Conservation (phyloP, 2,329 filamentous ascomycete genomes). For the Sclerotinia subarctica region DNA sequence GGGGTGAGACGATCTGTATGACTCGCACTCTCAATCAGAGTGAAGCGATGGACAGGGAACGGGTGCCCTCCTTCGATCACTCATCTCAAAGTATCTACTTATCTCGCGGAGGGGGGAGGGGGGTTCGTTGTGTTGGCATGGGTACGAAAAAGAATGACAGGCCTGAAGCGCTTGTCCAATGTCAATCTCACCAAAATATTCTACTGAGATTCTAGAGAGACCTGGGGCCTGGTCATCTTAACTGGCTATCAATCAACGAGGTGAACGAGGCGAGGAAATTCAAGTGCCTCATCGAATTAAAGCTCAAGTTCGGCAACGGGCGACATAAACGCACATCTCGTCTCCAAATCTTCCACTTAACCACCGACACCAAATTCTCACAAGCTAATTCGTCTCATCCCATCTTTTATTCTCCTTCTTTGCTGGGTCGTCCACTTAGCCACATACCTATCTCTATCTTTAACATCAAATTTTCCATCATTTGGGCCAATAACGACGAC, state of each 20-base stretch:
- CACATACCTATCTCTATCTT: slow-evolving; percentile 13
- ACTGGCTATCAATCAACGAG: slow-evolving; percentile 15
- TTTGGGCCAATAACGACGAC: slow-evolving; percentile 2
- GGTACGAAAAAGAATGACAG: slow-evolving; percentile 10
- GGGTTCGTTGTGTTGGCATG: slow-evolving; percentile 11
- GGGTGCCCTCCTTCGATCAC: slow-evolving; percentile 7
- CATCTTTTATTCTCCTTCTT: slow-evolving; percentile 15
- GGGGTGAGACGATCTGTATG: slow-evolving; percentile 17
- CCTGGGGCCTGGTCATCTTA: slow-evolving; percentile 19
- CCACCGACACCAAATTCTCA: slow-evolving; percentile 14
- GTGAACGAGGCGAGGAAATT: slow-evolving; percentile 20
- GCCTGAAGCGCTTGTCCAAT: slow-evolving; percentile 14
- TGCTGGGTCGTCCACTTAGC: slow-evolving; percentile 13
- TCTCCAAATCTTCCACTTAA: slow-evolving; percentile 17
- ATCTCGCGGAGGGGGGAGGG: not conserved
- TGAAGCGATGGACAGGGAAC: slow-evolving; percentile 2
- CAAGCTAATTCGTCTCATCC: slow-evolving; percentile 18
- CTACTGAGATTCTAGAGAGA: slow-evolving; percentile 11
- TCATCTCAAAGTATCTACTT: slow-evolving; percentile 15
- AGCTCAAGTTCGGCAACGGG: slow-evolving; percentile 19
- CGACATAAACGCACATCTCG: slow-evolving; percentile 21
- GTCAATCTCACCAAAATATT: slow-evolving; percentile 7
- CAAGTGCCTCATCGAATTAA: slow-evolving; percentile 21
- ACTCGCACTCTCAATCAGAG: not conserved
- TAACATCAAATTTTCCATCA: not conserved